Evolutionary conservation across 768 basidiomycete genomes (phyloP).

Genomic region (Suillus decipiens): DNA sequence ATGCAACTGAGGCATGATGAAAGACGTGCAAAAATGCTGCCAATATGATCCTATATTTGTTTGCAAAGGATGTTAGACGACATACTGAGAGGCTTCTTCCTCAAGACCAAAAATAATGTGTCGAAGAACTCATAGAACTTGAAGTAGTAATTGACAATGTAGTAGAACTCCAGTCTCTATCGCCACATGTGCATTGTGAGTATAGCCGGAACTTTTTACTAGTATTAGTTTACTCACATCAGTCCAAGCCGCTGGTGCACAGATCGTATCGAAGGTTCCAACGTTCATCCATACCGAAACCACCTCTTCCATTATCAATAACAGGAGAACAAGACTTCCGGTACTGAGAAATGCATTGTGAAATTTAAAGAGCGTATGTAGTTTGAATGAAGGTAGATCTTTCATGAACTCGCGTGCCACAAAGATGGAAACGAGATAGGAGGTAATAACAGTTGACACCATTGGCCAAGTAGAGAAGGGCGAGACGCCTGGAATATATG

Average conservation of each 20-base stretch:
- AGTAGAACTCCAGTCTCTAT: slow-evolving; percentile 88
- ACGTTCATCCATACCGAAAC: slow-evolving; percentile 73
- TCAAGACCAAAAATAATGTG: slow-evolving; percentile 92
- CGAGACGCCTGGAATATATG: slow-evolving; percentile 73
- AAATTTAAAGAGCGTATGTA: slow-evolving; percentile 76
- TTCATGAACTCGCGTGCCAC: slow-evolving; percentile 82
- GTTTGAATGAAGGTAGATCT: slow-evolving; percentile 65
- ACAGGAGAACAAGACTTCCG: slow-evolving; percentile 77
- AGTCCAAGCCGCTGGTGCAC: slow-evolving; percentile 76
- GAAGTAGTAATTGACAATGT: slow-evolving; percentile 97
- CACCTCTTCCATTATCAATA: slow-evolving; percentile 86
- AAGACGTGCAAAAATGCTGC: slow-evolving; percentile 95
- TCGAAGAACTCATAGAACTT: slow-evolving; percentile 94
- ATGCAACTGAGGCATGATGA: slow-evolving; percentile 94
- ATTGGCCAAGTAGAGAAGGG: slow-evolving; percentile 76
- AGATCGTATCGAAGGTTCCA: slow-evolving; percentile 77
- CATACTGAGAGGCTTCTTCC: slow-evolving; percentile 95
- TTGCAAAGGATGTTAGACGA: slow-evolving; percentile 14
- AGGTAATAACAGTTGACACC: slow-evolving; percentile 65
- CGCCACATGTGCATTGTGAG: slow-evolving; percentile 4
- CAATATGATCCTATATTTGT: slow-evolving; percentile 1
- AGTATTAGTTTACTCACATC: slow-evolving; percentile 51
- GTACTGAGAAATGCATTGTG: slow-evolving; percentile 87
- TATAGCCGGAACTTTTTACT: not conserved
- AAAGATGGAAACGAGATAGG: slow-evolving; percentile 87